phyloP scores from a whole-genome alignment of 1,139 yeast genomes.

The Protomyces lactucae-debilis region DNA sequence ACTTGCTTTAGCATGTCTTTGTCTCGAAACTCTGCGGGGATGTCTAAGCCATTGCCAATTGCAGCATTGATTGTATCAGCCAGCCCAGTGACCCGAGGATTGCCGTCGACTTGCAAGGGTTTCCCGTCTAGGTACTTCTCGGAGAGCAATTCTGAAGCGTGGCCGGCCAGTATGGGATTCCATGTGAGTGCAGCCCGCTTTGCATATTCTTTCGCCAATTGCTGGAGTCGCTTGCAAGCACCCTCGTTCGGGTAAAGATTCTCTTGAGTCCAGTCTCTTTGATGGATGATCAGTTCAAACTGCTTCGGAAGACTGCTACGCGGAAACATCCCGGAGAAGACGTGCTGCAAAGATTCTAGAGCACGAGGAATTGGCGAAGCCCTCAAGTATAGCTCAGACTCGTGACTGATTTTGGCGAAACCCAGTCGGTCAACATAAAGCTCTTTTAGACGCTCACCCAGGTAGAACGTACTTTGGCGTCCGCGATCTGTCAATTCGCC shows the following conservation, averaged over 20 bases:
- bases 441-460: conserved; percentile 33
- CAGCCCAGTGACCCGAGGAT: conserved; percentile 34
- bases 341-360: conserved; percentile 33
- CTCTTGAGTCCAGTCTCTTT: conserved; percentile 33
- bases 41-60: conserved; percentile 31
- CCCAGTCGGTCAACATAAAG: conserved; percentile 32
- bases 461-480: conserved; percentile 31
- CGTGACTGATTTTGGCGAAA: conserved; percentile 30
- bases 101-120: conserved; percentile 33
- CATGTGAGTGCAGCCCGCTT: conserved; percentile 32
- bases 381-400: conserved; percentile 31
- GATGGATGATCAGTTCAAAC: conserved; percentile 29
- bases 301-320: conserved; percentile 26
- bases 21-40: conserved; percentile 32
- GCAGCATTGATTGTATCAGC: conserved; percentile 33
- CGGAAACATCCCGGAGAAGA: conserved; percentile 33
- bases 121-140: conserved; percentile 27
- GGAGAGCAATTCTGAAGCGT: conserved; percentile 29
- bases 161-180: conserved; percentile 33
- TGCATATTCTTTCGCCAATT: conserved; percentile 32
- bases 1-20: conserved; percentile 27
- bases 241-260: conserved; percentile 34
- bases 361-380: conserved; percentile 33
- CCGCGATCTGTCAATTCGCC: conserved; percentile 35
- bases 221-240: conserved; percentile 32